Percentiles rank a stretch among this genome's conserved stretches.
These are phyloP conservation scores for Trametes maxima DNA, from an alignment of 768 basidiomycete species.

Conservation along the genomic window DNA sequence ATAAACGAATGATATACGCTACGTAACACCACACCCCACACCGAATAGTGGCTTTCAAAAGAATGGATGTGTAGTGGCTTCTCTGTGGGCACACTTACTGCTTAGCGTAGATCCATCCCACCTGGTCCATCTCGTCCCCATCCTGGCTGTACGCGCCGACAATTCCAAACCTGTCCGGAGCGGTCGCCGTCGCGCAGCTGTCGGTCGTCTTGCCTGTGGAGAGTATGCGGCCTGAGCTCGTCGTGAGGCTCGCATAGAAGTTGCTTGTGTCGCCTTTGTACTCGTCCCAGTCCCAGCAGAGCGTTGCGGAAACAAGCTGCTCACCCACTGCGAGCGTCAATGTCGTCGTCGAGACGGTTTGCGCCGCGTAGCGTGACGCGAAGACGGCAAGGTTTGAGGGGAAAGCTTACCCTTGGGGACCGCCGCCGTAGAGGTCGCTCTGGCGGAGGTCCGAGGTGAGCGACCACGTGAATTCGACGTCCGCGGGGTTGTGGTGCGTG, in stretches of 20 bases:
- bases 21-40: no score
- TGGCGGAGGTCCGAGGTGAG: not conserved
- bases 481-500: slow-evolving; percentile 12
- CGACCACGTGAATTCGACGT: slow-evolving; percentile 5
- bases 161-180: slow-evolving; percentile 4
- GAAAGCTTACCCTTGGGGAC: not conserved
- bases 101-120: slow-evolving; percentile 6
- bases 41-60: no score
- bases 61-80: no score
- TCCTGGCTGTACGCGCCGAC: slow-evolving; percentile 7
- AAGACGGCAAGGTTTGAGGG: not conserved
- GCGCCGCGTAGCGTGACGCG: slow-evolving; percentile 3
- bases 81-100: no score
- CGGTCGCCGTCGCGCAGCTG: slow-evolving; percentile 1
- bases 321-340: no score
- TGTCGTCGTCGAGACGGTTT: slow-evolving; percentile 5
- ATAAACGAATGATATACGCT: no score
- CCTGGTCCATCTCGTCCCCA: no score
- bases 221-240: not conserved
- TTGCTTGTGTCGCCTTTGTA: no score
- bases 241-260: no score
- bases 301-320: no score
- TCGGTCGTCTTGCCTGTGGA: not conserved
- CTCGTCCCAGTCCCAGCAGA: no score
- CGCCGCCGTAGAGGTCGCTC: slow-evolving; percentile 13